These are phyloP conservation scores for Trichophyton schoenleinii DNA, from an alignment of 2,329 filamentous ascomycete species.

Conservation along the genomic window DNA sequence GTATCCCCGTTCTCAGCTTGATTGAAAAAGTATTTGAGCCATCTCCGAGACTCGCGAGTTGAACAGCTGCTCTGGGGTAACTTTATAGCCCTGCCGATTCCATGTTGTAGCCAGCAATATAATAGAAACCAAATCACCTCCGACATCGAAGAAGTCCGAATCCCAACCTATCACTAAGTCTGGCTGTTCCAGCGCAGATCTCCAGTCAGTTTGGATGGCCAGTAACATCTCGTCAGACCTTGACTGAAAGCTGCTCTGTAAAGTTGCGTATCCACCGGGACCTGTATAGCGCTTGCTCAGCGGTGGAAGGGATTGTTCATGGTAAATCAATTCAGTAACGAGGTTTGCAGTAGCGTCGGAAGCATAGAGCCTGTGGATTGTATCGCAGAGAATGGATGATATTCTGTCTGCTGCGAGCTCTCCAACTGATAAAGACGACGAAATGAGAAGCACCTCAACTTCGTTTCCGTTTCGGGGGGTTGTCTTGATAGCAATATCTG, in stretches of 20 bases:
- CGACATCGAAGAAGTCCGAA: background rate
- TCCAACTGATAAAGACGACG: background rate
- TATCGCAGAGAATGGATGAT: background rate
- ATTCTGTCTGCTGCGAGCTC: background rate
- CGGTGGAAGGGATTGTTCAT: background rate
- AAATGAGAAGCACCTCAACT: slow-evolving; percentile 1
- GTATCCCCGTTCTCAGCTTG: background rate
- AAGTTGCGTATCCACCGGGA: background rate
- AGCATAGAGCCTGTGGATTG: background rate
- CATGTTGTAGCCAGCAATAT: background rate
- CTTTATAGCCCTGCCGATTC: background rate
- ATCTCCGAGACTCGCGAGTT: background rate
- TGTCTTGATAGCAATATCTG: background rate
- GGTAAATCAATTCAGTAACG: background rate
- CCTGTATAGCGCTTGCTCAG: background rate
- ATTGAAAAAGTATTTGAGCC: background rate
- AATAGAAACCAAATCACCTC: background rate
- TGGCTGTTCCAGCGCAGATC: background rate
- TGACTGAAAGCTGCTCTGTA: background rate
- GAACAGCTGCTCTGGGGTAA: background rate
- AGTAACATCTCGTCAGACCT: background rate
- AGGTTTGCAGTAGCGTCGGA: background rate
- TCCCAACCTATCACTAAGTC: background rate
- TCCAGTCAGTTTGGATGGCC: background rate
- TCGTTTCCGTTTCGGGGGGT: background rate